Conservation (phyloP, 768 basidiomycete genomes). For the Paxillus involutus region DNA sequence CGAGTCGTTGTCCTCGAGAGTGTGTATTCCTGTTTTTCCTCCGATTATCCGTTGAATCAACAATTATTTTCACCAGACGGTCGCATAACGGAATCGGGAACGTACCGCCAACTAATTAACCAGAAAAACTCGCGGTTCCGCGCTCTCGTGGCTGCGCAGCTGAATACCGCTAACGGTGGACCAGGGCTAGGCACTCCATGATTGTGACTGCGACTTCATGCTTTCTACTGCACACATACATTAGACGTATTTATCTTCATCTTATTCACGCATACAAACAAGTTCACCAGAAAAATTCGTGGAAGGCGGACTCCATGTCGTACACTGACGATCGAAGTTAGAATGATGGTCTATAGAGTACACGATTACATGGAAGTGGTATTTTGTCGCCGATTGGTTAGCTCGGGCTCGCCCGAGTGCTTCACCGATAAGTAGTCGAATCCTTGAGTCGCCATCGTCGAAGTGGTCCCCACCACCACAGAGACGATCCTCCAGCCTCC, state of each 20-base stretch:
- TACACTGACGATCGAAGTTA: not conserved
- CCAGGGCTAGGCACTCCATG: conserved; percentile 5
- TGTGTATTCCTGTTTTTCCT: conserved; percentile 18
- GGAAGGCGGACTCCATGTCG: too few species aligned
- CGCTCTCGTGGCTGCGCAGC: conserved; percentile 85
- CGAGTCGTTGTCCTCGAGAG: conserved; percentile 89
- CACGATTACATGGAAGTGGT: not conserved
- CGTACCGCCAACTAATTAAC: conserved; percentile 76
- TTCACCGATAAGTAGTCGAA: conserved; percentile 60
- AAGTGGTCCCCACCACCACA: conserved; percentile 85
- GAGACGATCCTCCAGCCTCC: conserved; percentile 33
- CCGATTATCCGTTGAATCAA: not conserved
- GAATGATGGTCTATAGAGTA: not conserved
- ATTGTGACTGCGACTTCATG: not conserved
- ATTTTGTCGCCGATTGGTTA: not conserved
- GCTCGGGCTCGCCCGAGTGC: too few species aligned
- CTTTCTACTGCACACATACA: not conserved
- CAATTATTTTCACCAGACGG: conserved; percentile 48
- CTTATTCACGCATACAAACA: not conserved
- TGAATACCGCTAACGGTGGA: conserved; percentile 47
- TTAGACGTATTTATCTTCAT: not conserved
- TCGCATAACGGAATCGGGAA: conserved; percentile 77
- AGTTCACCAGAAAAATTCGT: not conserved
- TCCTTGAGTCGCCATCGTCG: conserved; percentile 75
- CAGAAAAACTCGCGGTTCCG: conserved; percentile 78